phyloP scores from a whole-genome alignment of 75 land plant genomes.

The Cupressus sempervirens region DNA sequence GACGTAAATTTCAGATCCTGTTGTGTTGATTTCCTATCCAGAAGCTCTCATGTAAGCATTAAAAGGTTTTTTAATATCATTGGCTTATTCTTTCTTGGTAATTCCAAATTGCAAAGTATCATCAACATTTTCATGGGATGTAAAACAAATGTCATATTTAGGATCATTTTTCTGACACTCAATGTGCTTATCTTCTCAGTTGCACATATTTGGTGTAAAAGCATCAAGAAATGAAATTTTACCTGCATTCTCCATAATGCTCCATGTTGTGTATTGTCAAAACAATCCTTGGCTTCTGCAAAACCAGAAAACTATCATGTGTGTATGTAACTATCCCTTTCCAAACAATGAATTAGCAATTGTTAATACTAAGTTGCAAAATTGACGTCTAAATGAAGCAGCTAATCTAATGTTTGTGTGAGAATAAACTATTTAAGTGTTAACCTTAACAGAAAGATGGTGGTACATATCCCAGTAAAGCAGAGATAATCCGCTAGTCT shows the following conservation, averaged over 20 bases:
- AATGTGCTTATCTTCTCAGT: neutral
- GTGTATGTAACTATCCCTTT: neutral
- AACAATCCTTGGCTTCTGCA: slow-evolving; percentile 60
- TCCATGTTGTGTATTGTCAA: slow-evolving; percentile 80
- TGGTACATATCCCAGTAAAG: slow-evolving; percentile 82
- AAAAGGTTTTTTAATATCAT: no score
- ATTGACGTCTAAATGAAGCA: neutral
- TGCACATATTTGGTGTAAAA: neutral
- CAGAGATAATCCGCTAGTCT: slow-evolving; percentile 50
- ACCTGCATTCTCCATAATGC: slow-evolving; percentile 77
- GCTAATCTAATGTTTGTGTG: neutral
- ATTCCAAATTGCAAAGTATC: no score
- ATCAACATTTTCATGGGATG: neutral
- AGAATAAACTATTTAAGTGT: neutral
- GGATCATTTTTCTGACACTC: neutral
- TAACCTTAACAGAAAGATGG: slow-evolving; percentile 58
- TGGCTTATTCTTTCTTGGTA: no score
- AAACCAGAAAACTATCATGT: neutral
- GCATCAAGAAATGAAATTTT: slow-evolving; percentile 9
- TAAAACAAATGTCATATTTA: neutral
- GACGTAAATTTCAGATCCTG: no score
- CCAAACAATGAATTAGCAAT: neutral
- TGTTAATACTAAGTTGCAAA: neutral
- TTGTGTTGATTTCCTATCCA: no score
- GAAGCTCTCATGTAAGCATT: no score